These are phyloP conservation scores for Excoecaria agallocha DNA, from an alignment of 345 rosid species.

Conservation along the genomic window DNA sequence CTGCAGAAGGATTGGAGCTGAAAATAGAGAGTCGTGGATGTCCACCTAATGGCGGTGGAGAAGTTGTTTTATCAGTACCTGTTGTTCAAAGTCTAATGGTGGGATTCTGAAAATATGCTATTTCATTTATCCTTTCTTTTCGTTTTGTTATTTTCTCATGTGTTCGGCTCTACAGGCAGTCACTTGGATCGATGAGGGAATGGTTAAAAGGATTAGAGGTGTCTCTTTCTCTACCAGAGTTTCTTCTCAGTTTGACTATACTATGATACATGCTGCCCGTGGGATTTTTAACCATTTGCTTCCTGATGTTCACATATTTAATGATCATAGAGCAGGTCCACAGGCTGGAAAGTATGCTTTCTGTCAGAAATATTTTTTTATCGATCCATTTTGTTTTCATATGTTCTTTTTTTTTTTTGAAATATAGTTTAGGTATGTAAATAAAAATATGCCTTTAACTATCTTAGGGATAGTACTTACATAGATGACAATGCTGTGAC, in stretches of 20 bases:
- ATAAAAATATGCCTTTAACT: neutral
- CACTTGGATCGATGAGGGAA: slow-evolving; percentile 80
- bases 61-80: slow-evolving; percentile 67
- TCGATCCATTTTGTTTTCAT: neutral
- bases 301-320: slow-evolving; percentile 79
- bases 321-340: slow-evolving; percentile 64
- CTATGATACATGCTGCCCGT: slow-evolving; percentile 81
- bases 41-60: slow-evolving; percentile 85
- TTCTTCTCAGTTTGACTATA: slow-evolving; percentile 62
- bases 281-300: slow-evolving; percentile 82
- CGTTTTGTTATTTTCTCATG: slow-evolving; percentile 5
- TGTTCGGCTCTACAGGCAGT: slow-evolving; percentile 51
- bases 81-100: slow-evolving; percentile 52
- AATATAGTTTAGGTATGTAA: neutral
- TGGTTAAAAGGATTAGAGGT: slow-evolving; percentile 92
- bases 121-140: neutral
- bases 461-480: slow-evolving; percentile 9
- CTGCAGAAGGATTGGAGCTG: slow-evolving; percentile 68
- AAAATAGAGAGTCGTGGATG: slow-evolving; percentile 77
- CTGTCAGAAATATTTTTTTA: neutral
- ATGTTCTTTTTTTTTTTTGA: neutral
- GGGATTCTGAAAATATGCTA: slow-evolving; percentile 18
- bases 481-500: slow-evolving; percentile 26
- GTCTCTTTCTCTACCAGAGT: slow-evolving; percentile 74
- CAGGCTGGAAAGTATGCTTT: slow-evolving; percentile 86